Conservation (phyloP, 2,329 filamentous ascomycete species). For the Fusarium stilboides region DNA sequence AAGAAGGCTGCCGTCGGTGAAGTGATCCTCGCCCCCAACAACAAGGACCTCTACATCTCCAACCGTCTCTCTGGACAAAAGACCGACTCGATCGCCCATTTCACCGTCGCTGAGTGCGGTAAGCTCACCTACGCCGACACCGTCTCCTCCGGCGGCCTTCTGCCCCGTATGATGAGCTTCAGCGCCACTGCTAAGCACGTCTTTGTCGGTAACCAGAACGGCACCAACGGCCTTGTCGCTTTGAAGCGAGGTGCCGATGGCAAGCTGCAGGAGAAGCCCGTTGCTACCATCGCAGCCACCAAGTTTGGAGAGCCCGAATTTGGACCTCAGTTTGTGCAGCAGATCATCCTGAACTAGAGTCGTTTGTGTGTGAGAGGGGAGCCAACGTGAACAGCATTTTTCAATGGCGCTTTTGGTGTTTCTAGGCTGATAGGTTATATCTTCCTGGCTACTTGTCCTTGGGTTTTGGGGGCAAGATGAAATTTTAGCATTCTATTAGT, state of each 20-base stretch:
- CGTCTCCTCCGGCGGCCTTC: conserved; percentile 54
- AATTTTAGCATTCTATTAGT: conserved; percentile 26
- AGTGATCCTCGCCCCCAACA: conserved; percentile 60
- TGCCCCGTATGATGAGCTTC: conserved; percentile 65
- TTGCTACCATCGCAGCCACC: conserved; percentile 46
- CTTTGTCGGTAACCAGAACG: conserved; percentile 65
- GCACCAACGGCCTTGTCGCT: conserved; percentile 58
- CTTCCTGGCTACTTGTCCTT: conserved; percentile 3
- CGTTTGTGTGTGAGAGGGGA: background rate
- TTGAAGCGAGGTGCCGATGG: conserved; percentile 54
- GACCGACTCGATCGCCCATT: conserved; percentile 65
- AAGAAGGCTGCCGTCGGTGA: conserved; percentile 62
- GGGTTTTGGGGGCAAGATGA: conserved; percentile 18
- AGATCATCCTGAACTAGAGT: conserved; percentile 46
- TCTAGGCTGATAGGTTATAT: conserved; percentile 31
- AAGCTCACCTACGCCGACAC: conserved; percentile 55
- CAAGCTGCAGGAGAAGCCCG: conserved; percentile 49
- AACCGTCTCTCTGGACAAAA: conserved; percentile 64
- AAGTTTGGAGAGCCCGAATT: conserved; percentile 50
- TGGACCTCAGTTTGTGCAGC: conserved; percentile 55
- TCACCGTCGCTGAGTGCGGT: conserved; percentile 54
- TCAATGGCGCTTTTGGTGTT: conserved; percentile 40
- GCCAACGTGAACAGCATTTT: conserved; percentile 12
- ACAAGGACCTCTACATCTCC: conserved; percentile 64
- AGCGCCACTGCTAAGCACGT: conserved; percentile 56